A percentile compares a stretch with the other conserved stretches of the same genome.
phyloP scores from a whole-genome alignment of 2,329 filamentous ascomycete genomes.

The Exutisphaerella laricina region DNA sequence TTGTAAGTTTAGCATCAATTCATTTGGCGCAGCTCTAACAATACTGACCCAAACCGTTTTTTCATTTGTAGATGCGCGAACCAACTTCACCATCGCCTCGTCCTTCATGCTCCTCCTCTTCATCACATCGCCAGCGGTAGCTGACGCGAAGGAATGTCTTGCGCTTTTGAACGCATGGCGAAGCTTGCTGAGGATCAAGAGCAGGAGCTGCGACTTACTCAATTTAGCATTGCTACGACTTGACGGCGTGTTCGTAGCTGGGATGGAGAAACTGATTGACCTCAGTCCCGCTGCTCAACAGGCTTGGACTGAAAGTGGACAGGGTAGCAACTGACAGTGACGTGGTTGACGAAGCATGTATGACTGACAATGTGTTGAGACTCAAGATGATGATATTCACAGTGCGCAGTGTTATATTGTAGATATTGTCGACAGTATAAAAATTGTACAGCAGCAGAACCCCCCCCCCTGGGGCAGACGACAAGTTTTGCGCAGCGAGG shows the following conservation, averaged over 20 bases:
- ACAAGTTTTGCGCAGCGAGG: too few species aligned
- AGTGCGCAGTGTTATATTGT: not conserved
- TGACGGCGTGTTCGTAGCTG: constrained; percentile 30
- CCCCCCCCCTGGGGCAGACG: too few species aligned
- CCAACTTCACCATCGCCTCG: constrained; percentile 34
- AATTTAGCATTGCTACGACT: constrained; percentile 30
- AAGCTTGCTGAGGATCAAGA: constrained; percentile 30
- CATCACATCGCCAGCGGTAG: constrained; percentile 26
- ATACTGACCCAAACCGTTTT: too few species aligned
- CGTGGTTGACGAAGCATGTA: not conserved
- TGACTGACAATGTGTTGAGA: not conserved
- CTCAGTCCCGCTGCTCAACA: constrained; percentile 28
- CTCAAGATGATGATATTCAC: constrained; percentile 2
- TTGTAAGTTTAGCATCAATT: constrained; percentile 29
- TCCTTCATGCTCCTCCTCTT: constrained; percentile 33
- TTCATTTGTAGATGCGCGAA: constrained; percentile 32
- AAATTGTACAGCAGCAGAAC: not conserved
- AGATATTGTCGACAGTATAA: constrained; percentile 1
- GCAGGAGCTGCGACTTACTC: constrained; percentile 32
- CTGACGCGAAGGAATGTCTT: constrained; percentile 31
- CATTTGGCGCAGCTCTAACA: too few species aligned
- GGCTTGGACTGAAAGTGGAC: constrained; percentile 25
- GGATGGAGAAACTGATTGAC: constrained; percentile 28
- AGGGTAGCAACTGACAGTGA: not conserved
- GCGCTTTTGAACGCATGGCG: constrained; percentile 30